Percentiles rank a stretch among this genome's conserved stretches.
phyloP scores from a whole-genome alignment of 2,329 filamentous ascomycete species.

The Colletotrichum costaricense region DNA sequence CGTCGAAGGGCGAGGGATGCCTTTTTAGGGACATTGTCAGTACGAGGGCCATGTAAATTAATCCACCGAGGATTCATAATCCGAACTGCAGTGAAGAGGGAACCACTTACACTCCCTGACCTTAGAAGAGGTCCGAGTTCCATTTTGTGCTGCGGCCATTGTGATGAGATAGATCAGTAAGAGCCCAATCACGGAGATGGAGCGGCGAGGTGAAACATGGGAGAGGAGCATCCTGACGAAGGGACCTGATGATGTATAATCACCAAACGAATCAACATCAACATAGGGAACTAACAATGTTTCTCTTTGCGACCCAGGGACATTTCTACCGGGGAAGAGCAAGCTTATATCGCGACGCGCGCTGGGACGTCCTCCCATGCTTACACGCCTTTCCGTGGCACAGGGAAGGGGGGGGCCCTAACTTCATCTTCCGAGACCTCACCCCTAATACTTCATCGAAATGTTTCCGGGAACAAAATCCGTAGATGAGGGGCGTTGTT shows the following conservation, averaged over 20 bases:
- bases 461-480: background rate
- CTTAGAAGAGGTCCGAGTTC: background rate
- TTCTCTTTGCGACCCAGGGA: background rate
- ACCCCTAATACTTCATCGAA: background rate
- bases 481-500: background rate
- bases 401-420: background rate
- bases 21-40: background rate
- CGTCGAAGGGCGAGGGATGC: constrained; percentile 7
- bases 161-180: background rate
- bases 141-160: background rate
- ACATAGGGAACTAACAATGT: background rate
- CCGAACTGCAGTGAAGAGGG: too few relatives aligned
- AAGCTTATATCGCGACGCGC: background rate
- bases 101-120: constrained; percentile 5
- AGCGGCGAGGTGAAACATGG: background rate
- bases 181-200: background rate
- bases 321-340: background rate
- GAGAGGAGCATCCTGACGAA: background rate
- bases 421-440: background rate
- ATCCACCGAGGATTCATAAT: background rate
- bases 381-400: background rate
- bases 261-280: background rate
- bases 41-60: background rate
- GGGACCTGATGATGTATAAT: too few relatives aligned
- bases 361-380: background rate